phyloP scores from a whole-genome alignment of 2,329 filamentous ascomycete genomes.

The Didymella arachidicola region DNA sequence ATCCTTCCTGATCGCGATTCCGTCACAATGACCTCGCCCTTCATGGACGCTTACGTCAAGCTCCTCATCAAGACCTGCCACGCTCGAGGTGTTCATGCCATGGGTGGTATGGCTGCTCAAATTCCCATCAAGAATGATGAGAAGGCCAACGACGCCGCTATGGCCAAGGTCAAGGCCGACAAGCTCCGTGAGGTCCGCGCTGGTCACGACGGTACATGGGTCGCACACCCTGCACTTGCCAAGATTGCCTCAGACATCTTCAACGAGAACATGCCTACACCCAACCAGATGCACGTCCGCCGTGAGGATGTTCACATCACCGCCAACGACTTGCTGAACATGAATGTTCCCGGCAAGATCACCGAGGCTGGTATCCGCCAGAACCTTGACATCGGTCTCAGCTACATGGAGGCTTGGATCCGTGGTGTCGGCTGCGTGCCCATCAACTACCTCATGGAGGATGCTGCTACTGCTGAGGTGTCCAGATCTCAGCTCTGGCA shows the following conservation, averaged over 20 bases:
- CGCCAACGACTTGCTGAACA: slow-evolving; percentile 92
- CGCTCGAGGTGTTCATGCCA: slow-evolving; percentile 94
- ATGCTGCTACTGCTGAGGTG: slow-evolving; percentile 95
- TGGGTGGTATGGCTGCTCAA: slow-evolving; percentile 98
- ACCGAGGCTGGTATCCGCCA: slow-evolving; percentile 96
- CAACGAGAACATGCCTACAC: slow-evolving; percentile 98
- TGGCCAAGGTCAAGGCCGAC: slow-evolving; percentile 91
- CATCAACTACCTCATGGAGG: slow-evolving; percentile 98
- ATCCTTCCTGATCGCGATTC: slow-evolving; percentile 88
- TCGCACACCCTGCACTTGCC: slow-evolving; percentile 93
- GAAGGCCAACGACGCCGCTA: slow-evolving; percentile 89
- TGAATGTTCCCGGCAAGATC: slow-evolving; percentile 92
- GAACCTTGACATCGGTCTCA: slow-evolving; percentile 95
- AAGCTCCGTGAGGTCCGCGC: slow-evolving; percentile 96
- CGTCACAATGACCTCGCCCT: slow-evolving; percentile 97
- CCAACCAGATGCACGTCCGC: slow-evolving; percentile 92
- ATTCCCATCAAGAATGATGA: slow-evolving; percentile 98
- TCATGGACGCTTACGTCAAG: slow-evolving; percentile 98
- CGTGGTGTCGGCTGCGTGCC: slow-evolving; percentile 94
- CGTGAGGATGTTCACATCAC: slow-evolving; percentile 88
- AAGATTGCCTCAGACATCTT: slow-evolving; percentile 89
- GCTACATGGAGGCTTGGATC: slow-evolving; percentile 99
- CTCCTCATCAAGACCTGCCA: slow-evolving; percentile 98
- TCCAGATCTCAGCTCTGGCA: slow-evolving; percentile 96
- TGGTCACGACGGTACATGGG: slow-evolving; percentile 97